Base-by-base conservation (phyloP, 768 basidiomycete species). In the Galerina marginata region DNA sequence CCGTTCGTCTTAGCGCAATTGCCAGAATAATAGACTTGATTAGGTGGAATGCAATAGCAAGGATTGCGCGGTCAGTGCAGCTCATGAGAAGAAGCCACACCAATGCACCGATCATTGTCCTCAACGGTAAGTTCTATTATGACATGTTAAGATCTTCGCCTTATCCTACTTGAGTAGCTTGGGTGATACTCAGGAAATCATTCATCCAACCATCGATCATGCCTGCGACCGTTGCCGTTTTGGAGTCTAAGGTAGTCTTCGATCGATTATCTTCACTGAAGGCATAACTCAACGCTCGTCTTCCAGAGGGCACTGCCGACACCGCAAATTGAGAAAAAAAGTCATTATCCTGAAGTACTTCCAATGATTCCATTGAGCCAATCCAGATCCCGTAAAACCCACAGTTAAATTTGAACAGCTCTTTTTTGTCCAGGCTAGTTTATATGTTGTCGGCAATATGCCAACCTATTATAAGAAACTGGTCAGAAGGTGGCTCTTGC, bases 41-140 rank as follows among this genome's bases (percentile, higher is more conserved):
- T 53, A 86, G 85, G 72, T 86, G 14, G 86, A 86, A 61, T 87
- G 85, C 62, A 75, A 79, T 49, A 56, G 56, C 2, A 54, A 60
- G 26, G 61, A 64, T 6, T 86, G 86, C 56, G 71, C 67, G 7
- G 67, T 76, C 56, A 86, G 85, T 59, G 20, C 14, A 2, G n/a
- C 57, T n/a, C 68, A 69, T 42, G 39, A 52, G 15, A 26, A 29
- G 23, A 45, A 46, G 6, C 36, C 33, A 14, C 63, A 64, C 12
- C 15, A 29, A 5, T 67, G 65, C 42, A 16, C 3, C 5, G 16
- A 55, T 4, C 48, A 29, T 2, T 69, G 65, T 40, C 11, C 37
- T 5, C 64, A 63, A 49, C 47, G 48, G 68, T 62, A 43, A 36
- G 6, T 10, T 49, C 14, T 48, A 15, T 16, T 25, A 15, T 25